phyloP scores from a whole-genome alignment of 139 green algal species.

The Pseudopediastrum boryanum region DNA sequence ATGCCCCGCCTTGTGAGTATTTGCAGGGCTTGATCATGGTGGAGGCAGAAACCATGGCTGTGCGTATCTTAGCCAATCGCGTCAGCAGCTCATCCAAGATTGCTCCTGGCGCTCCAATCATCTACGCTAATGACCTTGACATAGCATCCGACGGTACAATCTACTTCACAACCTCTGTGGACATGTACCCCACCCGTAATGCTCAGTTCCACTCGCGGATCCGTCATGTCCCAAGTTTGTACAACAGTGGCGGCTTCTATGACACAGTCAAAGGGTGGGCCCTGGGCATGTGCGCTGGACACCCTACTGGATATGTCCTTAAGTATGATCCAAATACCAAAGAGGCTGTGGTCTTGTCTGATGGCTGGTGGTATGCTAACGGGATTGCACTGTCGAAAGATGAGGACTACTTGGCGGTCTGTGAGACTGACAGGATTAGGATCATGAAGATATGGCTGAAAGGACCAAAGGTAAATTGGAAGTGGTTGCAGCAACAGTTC shows the following conservation, averaged over 20 bases:
- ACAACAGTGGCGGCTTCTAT: conserved; percentile 16
- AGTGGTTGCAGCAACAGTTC: too few species aligned
- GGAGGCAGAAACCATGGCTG: conserved; percentile 11
- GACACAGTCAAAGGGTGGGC: conserved; percentile 36
- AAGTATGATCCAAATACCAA: conserved; percentile 50
- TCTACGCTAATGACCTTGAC: conserved; percentile 72
- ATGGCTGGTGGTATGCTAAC: conserved; percentile 66
- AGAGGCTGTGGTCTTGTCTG: conserved; percentile 43
- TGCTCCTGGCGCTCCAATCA: conserved; percentile 25
- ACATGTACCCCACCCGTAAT: conserved; percentile 30
- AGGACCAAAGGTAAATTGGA: conserved; percentile 48
- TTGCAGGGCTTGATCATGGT: conserved; percentile 46
- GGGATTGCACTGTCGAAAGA: conserved; percentile 65
- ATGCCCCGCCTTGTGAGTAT: too few species aligned
- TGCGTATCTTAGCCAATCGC: conserved; percentile 35
- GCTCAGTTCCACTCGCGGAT: conserved; percentile 5
- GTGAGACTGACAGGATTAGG: conserved; percentile 45
- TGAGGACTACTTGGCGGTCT: conserved; percentile 56
- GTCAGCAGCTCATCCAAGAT: conserved; percentile 13
- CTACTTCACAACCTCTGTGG: conserved; percentile 61
- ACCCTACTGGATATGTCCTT: conserved; percentile 56
- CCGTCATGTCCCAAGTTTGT: conserved; percentile 10
- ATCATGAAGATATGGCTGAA: conserved; percentile 56
- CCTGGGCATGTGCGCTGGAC: conserved; percentile 37
- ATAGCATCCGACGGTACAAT: conserved; percentile 58